Conservation (phyloP, 2,329 filamentous ascomycete genomes). For the Trichoderma breve region DNA sequence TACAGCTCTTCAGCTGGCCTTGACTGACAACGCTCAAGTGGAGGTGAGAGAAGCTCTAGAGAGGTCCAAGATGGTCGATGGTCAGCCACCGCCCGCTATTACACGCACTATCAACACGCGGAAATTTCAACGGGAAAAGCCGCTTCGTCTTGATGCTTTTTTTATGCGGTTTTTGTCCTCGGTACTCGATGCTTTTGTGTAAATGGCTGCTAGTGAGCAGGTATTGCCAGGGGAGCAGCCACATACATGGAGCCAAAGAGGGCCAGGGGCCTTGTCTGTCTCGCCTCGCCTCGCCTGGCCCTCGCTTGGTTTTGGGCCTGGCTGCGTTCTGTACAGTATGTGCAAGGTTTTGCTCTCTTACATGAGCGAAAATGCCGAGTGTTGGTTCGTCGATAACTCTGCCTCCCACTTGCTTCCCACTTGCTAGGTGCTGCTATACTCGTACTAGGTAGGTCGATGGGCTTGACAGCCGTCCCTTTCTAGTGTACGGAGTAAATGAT, state of each 20-base stretch:
- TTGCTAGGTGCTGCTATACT: background rate
- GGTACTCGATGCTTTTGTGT: background rate
- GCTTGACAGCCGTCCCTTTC: background rate
- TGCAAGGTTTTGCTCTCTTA: constrained; percentile 17
- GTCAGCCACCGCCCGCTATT: constrained; percentile 17
- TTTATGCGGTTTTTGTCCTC: background rate
- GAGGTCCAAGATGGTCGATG: background rate
- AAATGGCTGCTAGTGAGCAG: background rate
- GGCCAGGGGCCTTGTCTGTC: constrained; percentile 5
- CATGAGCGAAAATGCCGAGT: constrained; percentile 5
- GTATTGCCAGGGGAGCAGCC: background rate
- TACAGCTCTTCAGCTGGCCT: constrained; percentile 1
- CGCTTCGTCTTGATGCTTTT: background rate
- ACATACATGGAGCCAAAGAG: background rate
- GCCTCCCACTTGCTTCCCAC: background rate
- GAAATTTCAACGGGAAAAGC: constrained; percentile 8
- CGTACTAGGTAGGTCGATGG: background rate
- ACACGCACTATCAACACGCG: background rate
- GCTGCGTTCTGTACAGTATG: background rate
- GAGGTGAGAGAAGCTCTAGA: background rate
- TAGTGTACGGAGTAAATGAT: constrained; percentile 7
- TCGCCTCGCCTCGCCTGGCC: constrained; percentile 3
- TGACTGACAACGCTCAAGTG: background rate
- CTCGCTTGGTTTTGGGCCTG: background rate
- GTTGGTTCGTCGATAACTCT: constrained; percentile 6